These are phyloP conservation scores for Xylaria sp. DNA, from an alignment of 2,329 filamentous ascomycete species.

Conservation along the genomic window DNA sequence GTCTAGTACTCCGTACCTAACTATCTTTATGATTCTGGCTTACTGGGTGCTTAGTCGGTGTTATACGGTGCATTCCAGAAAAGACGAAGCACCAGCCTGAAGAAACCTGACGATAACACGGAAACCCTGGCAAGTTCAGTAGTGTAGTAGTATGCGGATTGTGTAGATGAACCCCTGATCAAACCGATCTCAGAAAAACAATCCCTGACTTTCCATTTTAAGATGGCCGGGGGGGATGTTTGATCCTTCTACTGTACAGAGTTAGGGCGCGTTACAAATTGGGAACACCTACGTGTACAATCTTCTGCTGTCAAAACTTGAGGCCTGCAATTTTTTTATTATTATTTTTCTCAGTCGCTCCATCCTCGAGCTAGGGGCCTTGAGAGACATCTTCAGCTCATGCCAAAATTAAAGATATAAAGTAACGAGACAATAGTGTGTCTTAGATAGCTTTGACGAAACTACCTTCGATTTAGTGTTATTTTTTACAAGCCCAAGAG, in stretches of 20 bases:
- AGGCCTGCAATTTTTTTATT: too few species aligned
- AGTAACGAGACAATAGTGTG: too few species aligned
- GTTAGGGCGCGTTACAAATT: background rate
- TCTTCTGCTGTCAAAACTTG: too few species aligned
- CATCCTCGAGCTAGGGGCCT: too few species aligned
- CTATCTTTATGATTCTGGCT: too few species aligned
- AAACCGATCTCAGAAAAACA: background rate
- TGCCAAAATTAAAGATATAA: background rate
- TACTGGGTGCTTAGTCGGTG: too few species aligned
- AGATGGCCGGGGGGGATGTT: conserved; percentile 9
- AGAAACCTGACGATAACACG: background rate
- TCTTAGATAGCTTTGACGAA: too few species aligned
- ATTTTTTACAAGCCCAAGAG: too few species aligned
- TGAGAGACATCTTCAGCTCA: background rate
- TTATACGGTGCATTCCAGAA: background rate
- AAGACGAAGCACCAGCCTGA: conserved; percentile 2
- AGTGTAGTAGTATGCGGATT: background rate
- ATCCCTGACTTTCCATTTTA: conserved; percentile 9
- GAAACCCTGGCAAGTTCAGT: background rate
- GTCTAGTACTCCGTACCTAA: too few species aligned
- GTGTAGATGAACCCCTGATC: background rate
- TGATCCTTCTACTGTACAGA: conserved; percentile 24
- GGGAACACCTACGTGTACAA: background rate
- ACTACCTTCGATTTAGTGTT: too few species aligned
- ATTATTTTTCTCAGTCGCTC: too few species aligned